phyloP scores from a whole-genome alignment of 139 green algal genomes.

The Coccomyxa sp. region DNA sequence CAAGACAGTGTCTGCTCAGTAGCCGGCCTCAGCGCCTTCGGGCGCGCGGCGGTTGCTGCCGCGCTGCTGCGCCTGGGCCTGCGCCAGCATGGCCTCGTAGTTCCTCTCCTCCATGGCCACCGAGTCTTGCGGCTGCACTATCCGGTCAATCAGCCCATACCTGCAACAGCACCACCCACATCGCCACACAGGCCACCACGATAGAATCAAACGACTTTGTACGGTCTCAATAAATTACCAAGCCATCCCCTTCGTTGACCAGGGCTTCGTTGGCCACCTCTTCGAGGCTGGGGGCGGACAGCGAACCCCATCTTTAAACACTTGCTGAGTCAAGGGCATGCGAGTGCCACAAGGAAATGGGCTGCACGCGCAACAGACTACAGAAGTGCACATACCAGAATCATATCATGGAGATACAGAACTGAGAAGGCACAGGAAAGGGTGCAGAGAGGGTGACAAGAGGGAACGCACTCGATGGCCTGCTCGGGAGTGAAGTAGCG shows the following conservation, averaged over 20 bases:
- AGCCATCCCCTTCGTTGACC: too few species aligned
- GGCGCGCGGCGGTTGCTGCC: neutral
- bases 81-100: conserved; percentile 52
- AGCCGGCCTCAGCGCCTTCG: conserved; percentile 11
- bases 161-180: conserved; percentile 83
- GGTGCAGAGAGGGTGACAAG: conserved; percentile 19
- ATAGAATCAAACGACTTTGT: too few species aligned
- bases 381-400: too few species aligned
- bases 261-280: too few species aligned
- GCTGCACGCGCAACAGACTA: too few species aligned
- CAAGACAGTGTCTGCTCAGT: neutral
- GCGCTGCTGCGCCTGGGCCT: conserved; percentile 22
- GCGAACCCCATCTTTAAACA: neutral
- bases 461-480: conserved; percentile 57
- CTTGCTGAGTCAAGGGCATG: too few species aligned
- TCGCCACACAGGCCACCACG: conserved; percentile 72
- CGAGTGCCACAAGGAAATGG: too few species aligned
- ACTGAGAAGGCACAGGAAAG: conserved; percentile 45
- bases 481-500: conserved; percentile 89
- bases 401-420: neutral
- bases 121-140: conserved; percentile 63
- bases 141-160: conserved; percentile 89
- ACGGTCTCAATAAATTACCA: too few species aligned
- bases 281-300: too few species aligned
- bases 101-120: conserved; percentile 50